Evolutionary conservation across 371 early-diverging fungal species (phyloP), one percentile per base, ranked within the genome.

Genomic region (Mortierella sp.): DNA sequence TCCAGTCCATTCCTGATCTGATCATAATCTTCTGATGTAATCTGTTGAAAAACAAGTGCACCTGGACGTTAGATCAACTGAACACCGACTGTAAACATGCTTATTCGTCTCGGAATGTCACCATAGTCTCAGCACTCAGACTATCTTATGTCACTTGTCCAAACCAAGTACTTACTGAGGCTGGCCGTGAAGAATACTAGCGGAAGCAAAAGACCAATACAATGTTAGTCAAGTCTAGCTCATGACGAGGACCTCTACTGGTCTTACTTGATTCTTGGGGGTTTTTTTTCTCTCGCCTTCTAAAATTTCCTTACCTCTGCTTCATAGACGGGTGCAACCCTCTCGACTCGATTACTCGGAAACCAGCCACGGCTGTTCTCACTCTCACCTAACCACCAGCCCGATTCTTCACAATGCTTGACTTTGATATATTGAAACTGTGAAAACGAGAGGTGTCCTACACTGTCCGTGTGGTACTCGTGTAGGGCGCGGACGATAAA

Each of bases 11-110:
- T 62, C 55, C 67, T 61, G 45, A 73, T 73, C 45, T 73, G 67
- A 29, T 66, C 73, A 50, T 73, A 73, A 24, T 73, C 73, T 50
- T 73, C 73, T n/a, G 73, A 73, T 19, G 73, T 73, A 24, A 73
- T 73, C 73, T 73, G 51, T 45, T 22, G 1, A n/a, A 7, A 25
- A 28, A 9, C 16, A 27, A 3, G 51, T 44, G 41, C 21, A 27
- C 8, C 39, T 48, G 25, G 34, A n/a, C 17, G 27, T 41, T 54
- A 48, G 34, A n/a, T n/a, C n/a, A n/a, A n/a, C n/a, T 41, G 17
- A 28, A 55, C 16, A 45, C 17, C 45, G 10, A 16, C n/a, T 17
- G 6, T 45, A 12, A 45, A 16, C 19, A 6, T 45, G 45, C 19
- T 45, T 45, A n/a, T n/a, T n/a, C n/a, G n/a, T n/a, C n/a, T n/a